Conservation (phyloP, 441 rosid species). For the Francoa sonchifolia region DNA sequence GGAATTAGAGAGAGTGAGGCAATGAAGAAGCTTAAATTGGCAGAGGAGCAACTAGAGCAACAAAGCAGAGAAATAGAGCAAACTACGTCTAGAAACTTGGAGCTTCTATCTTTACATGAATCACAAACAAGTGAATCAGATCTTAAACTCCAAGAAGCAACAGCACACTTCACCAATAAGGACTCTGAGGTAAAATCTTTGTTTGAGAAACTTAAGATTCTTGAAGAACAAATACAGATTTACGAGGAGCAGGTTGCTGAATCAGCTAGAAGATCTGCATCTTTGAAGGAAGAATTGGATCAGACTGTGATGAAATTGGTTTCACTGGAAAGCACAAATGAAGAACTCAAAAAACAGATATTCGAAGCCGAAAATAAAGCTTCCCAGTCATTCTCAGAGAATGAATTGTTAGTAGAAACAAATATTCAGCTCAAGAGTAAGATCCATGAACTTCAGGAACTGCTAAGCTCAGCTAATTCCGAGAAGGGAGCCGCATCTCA, state of each 20-base stretch:
- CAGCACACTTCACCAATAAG: conserved; percentile 32
- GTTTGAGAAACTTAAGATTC: conserved; percentile 32
- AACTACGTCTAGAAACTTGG: conserved; percentile 35
- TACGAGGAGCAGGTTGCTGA: conserved; percentile 39
- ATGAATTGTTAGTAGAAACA: conserved; percentile 55
- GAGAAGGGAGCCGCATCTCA: conserved; percentile 57
- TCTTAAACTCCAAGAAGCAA: conserved; percentile 33
- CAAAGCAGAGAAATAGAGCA: conserved; percentile 47
- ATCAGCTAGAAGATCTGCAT: conserved; percentile 32
- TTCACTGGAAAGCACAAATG: conserved; percentile 45
- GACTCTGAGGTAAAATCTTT: conserved; percentile 47
- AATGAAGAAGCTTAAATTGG: conserved; percentile 59
- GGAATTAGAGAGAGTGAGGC: conserved; percentile 52
- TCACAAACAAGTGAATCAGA: conserved; percentile 53
- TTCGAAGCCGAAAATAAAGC: conserved; percentile 47
- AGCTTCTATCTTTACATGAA: conserved; percentile 49
- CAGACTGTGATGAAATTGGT: conserved; percentile 33
- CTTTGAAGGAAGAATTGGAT: conserved; percentile 61
- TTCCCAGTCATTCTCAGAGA: conserved; percentile 47
- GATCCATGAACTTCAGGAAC: conserved; percentile 61
- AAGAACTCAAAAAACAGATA: conserved; percentile 45
- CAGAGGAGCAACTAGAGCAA: conserved; percentile 53
- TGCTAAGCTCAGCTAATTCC: conserved; percentile 36
- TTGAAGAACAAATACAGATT: conserved; percentile 33
- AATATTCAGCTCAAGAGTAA: conserved; percentile 63